Evolutionary conservation across 768 basidiomycete genomes (phyloP).

Genomic region (Suillus fuscotomentosus): DNA sequence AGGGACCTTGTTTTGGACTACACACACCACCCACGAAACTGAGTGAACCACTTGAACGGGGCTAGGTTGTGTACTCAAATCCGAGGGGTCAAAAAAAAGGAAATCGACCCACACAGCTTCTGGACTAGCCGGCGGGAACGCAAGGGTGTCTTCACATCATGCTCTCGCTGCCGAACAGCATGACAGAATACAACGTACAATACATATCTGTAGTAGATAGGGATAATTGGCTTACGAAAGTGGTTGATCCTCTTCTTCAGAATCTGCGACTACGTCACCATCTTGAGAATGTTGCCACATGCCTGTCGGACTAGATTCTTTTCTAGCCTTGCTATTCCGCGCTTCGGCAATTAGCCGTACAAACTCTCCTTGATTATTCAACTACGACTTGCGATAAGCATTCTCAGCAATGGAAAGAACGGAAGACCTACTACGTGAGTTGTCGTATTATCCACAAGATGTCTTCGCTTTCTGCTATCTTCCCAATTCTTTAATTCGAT

Average conservation of each 20-base stretch:
- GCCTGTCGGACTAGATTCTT: slow-evolving; percentile 6
- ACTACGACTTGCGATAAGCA: slow-evolving; percentile 7
- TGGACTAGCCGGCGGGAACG: background rate
- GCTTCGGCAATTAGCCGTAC: slow-evolving; percentile 32
- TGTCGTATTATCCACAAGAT: slow-evolving; percentile 35
- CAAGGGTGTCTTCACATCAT: background rate
- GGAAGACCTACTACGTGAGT: slow-evolving; percentile 38
- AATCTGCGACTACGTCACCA: slow-evolving; percentile 32
- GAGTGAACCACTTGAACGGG: background rate
- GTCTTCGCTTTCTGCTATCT: slow-evolving; percentile 39
- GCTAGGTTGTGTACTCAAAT: background rate
- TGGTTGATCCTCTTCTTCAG: slow-evolving; percentile 29
- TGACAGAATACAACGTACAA: background rate
- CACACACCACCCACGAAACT: background rate
- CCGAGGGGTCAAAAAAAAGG: background rate
- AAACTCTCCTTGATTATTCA: slow-evolving; percentile 33
- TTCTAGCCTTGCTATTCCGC: slow-evolving; percentile 32
- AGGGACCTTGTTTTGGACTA: background rate
- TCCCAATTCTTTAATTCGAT: slow-evolving; percentile 61
- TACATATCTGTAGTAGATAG: background rate
- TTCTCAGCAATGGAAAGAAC: background rate
- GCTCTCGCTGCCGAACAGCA: background rate
- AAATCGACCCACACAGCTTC: background rate
- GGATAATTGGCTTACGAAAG: background rate
- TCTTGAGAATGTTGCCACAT: background rate